Base-by-base conservation (phyloP, 441 rosid genomes). In the Syzygium malaccense region DNA sequence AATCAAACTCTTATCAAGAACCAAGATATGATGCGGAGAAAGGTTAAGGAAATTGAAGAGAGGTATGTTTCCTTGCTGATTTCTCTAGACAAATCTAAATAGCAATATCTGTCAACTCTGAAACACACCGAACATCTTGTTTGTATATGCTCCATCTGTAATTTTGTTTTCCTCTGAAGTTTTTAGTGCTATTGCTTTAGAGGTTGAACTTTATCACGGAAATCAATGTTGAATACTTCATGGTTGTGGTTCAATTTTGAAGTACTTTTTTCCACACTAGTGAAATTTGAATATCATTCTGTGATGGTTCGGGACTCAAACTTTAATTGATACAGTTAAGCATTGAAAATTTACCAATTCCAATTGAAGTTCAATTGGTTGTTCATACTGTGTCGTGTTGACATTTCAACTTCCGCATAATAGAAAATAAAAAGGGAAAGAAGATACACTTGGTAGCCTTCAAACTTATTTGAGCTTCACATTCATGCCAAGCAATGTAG, bases 11-110 rank as follows among this genome's bases (percentile, higher is more conserved):
- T 98, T 54, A 97, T 98, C 75, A 95, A 95, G 92, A 93, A 93
- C 91, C 99, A 96, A 91, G 95, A 95, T 25, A 87, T 89, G 33
- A 93, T 95, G 97, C 92, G 94, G 55, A 91, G 91, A 58, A 95
- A 91, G 92, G 92, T 93, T 28, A 94, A 94, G 93, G 98, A 95
- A 93, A 92, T 93, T 86, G 99, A 96, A 91, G 96, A 96, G 89
- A 96, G 98, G 97, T 97, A 90, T 33, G 49, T 64, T 37, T 83
- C 80, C 28, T 86, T 48, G 60, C 55, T 41, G 48, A 33, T 33
- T 19, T 68, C 48, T 33, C 48, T 33, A 20, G 78, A 68, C 1
- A 33, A 19, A 1, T 68, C n/a, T n/a, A n/a, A n/a, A n/a, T n/a
- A n/a, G n/a, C n/a, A n/a, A n/a, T n/a, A n/a, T n/a, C n/a, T n/a